These are phyloP conservation scores for Aristolochia fimbriata DNA, from an alignment of 164 flowering plant species.

Conservation along the genomic window DNA sequence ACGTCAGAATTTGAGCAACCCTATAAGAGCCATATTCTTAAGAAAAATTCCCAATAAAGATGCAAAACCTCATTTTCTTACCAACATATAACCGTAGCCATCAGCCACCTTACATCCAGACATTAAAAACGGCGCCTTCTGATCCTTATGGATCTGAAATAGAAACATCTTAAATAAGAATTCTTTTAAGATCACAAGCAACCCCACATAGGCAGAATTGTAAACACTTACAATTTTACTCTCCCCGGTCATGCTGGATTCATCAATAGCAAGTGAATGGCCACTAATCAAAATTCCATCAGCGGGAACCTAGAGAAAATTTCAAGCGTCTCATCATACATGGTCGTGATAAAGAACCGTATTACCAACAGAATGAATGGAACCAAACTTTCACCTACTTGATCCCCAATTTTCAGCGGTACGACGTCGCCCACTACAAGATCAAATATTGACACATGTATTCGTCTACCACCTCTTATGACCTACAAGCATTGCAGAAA, in stretches of 20 bases:
- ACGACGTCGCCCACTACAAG: constrained; percentile 93
- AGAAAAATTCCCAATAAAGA: no score
- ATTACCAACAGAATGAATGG: not conserved
- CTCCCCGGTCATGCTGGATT: constrained; percentile 99
- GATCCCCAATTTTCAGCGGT: constrained; percentile 93
- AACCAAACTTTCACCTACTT: constrained; percentile 27
- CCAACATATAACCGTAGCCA: constrained; percentile 95
- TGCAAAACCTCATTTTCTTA: constrained; percentile 16
- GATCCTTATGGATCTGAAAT: constrained; percentile 63
- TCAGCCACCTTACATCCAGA: constrained; percentile 99
- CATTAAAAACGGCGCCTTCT: constrained; percentile 79
- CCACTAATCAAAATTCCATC: constrained; percentile 79
- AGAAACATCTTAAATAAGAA: not conserved
- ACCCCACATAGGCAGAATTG: not conserved
- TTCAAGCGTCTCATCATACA: not conserved
- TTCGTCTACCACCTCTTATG: constrained; percentile 76
- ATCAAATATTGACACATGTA: constrained; percentile 79
- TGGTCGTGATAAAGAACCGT: not conserved
- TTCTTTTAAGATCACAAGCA: not conserved
- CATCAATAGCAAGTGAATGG: constrained; percentile 93
- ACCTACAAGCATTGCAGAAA: constrained; percentile 29
- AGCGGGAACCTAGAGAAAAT: constrained; percentile 64
- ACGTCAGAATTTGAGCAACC: no score
- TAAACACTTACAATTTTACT: constrained; percentile 67
- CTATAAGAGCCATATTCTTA: no score